Evolutionary conservation across 345 rosid species (phyloP).

Genomic region (thale cress (Arabidopsis thaliana)): TAIR10.1 NC_003070.9:23804001-23804500

Average conservation of each 20-base stretch:
- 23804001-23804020: constrained; percentile 36
- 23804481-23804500: constrained; percentile 99
- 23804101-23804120: constrained; percentile 53
- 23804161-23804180: constrained; percentile 55
- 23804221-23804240: constrained; percentile 43
- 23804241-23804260: constrained; percentile 63
- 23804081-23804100: constrained; percentile 46
- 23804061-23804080: constrained; percentile 58
- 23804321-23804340: constrained; percentile 57
- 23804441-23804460: constrained; percentile 67
- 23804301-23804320: constrained; percentile 56
- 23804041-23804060: constrained; percentile 27
- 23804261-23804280: constrained; percentile 53
- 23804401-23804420: constrained; percentile 85
- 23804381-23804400: constrained; percentile 84
- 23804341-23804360: constrained; percentile 87
- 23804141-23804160: constrained; percentile 98
- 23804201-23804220: constrained; percentile 49
- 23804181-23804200: constrained; percentile 51
- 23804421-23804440: constrained; percentile 67
- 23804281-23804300: constrained; percentile 56
- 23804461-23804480: constrained; percentile 94
- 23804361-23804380: constrained; percentile 83
- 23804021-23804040: constrained; percentile 9
- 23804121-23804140: constrained; percentile 79